Base-by-base conservation (phyloP, 805 yeast genomes). In the Nakazawaea siamensis region DNA sequence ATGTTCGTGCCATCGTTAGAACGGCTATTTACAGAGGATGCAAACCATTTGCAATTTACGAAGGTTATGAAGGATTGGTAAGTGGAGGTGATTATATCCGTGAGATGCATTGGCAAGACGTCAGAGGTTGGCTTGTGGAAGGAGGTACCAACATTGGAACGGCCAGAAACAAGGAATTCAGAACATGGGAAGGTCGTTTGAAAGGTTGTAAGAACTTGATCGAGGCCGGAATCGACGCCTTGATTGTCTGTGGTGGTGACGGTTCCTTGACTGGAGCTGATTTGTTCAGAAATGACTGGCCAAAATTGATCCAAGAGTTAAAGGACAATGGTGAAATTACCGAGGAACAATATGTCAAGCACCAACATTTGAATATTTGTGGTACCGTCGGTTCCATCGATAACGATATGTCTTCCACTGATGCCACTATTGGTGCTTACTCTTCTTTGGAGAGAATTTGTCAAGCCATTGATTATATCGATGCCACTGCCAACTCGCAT, bases 1-100 rank as follows among this genome's bases (percentile, higher is more conserved):
- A 80, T 18, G 98, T 92, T 6, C 71, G 98, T 43, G 95, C 97
- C 1, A 94, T 92, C 40, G 95, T 90, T 7, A 73, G 98, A 49
- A 76, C 96, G 2, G 95, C 95, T 43, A 85, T 92, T 44, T 74
- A 67, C 63, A 68, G 76, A 39, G 88, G 82, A 13, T 92, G 97
- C 64, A 94, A 87, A 43, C 90, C 87, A 20, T 92, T 70, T 50
- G 97, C 94, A 18, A 76, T 94, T 32, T 80, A 74, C 55, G 98
- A 92, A 61, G 98, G 98, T 43, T 92, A 92, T 66, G 82, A 84
- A 44, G 98, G 98, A 42, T 68, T 92, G 39, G 88, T 92, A 17
- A 63, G 69, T 40, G 97, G 97, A 37, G 97, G 96, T 27, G 58
- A 64, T 21, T 66, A 68, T 41, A 76, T 90, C 57, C 68, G 64